Percentiles rank a stretch among this genome's conserved stretches.
Conservation (phyloP, 2,329 filamentous ascomycete genomes). For the Stagonosporopsis chrysanthemi region DNA sequence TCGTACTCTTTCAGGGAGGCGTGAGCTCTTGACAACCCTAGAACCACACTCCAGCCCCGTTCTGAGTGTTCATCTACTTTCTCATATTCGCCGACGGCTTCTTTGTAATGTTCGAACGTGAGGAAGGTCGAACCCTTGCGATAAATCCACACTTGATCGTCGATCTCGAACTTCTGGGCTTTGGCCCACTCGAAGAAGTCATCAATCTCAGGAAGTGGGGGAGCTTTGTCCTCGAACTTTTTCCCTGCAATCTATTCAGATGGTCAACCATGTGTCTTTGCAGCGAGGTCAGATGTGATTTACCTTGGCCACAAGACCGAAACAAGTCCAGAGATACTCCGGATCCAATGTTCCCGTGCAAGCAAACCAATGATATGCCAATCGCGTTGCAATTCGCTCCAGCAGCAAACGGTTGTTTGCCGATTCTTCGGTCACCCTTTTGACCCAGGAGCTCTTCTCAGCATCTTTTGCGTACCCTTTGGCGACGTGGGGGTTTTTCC, state of each 20-base stretch:
- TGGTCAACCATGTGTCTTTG: too few species aligned
- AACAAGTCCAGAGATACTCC: neutral
- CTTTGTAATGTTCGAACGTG: neutral
- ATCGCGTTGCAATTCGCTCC: neutral
- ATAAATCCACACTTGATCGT: neutral
- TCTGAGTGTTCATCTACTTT: too few species aligned
- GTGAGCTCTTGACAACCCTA: too few species aligned
- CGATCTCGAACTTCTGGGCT: neutral
- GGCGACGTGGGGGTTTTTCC: slow-evolving; percentile 19
- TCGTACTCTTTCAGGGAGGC: too few species aligned
- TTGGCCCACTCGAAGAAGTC: neutral
- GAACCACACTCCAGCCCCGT: too few species aligned
- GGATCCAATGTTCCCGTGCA: neutral
- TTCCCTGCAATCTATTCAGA: neutral
- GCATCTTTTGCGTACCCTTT: slow-evolving; percentile 14
- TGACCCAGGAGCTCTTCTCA: slow-evolving; percentile 18
- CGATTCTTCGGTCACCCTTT: neutral
- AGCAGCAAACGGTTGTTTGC: neutral
- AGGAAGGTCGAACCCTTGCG: neutral
- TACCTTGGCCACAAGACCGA: too few species aligned
- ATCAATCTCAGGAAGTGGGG: neutral
- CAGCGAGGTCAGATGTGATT: too few species aligned
- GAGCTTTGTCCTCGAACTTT: neutral
- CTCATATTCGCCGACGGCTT: neutral
- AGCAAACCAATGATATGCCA: neutral